Conservation (phyloP, 495 filamentous ascomycete genomes). For the Neurospora sp. region DNA sequence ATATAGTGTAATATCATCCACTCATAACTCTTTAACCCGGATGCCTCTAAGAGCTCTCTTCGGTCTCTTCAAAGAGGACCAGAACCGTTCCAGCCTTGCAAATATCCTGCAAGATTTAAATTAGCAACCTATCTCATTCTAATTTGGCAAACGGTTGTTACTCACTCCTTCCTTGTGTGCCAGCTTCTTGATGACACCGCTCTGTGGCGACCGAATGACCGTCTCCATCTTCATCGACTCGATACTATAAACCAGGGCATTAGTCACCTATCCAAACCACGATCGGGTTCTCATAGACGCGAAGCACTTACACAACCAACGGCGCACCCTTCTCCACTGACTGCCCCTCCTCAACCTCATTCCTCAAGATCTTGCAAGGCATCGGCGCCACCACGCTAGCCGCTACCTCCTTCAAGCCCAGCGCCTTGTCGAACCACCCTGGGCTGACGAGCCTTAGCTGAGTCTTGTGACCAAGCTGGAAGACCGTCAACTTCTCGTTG, state of each 20-base stretch:
- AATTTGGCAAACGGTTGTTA: slow-evolving; percentile 8
- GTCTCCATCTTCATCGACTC: slow-evolving; percentile 99
- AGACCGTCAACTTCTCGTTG: slow-evolving; percentile 59
- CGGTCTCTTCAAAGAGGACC: slow-evolving; percentile 43
- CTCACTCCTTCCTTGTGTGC: slow-evolving; percentile 83
- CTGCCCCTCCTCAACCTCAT: slow-evolving; percentile 73
- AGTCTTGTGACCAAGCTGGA: slow-evolving; percentile 74
- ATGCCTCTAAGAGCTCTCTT: not conserved
- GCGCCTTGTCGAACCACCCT: slow-evolving; percentile 74
- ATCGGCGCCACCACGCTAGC: slow-evolving; percentile 83
- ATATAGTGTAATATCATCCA: not conserved
- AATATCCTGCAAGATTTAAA: slow-evolving; percentile 34
- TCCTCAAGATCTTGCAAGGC: slow-evolving; percentile 87
- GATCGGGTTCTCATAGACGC: not conserved
- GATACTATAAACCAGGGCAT: slow-evolving; percentile 39
- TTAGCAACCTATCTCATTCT: slow-evolving; percentile 7
- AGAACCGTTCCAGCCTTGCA: slow-evolving; percentile 48
- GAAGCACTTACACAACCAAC: slow-evolving; percentile 60
- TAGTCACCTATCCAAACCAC: not conserved
- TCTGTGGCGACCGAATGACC: slow-evolving; percentile 81
- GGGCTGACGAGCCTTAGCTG: slow-evolving; percentile 58
- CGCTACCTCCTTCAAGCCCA: slow-evolving; percentile 67
- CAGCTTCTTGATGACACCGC: slow-evolving; percentile 68
- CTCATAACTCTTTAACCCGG: not conserved
- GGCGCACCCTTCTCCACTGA: slow-evolving; percentile 75